A percentile compares a stretch with the other conserved stretches of the same genome.
phyloP scores from a whole-genome alignment of 148 eudicot species.

The Silene conica region DNA sequence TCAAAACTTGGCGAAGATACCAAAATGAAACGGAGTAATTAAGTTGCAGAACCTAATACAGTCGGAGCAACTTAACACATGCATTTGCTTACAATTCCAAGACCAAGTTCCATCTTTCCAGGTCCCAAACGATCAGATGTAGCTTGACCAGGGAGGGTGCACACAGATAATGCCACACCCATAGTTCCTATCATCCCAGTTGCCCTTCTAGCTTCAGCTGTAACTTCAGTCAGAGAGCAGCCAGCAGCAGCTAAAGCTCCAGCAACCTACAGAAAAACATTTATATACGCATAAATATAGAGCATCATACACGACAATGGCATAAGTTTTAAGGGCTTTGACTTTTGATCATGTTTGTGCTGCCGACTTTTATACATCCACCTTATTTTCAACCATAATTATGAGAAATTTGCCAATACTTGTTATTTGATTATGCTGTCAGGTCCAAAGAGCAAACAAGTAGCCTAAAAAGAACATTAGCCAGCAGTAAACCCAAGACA shows the following conservation, averaged over 20 bases:
- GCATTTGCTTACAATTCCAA: slow-evolving; percentile 77
- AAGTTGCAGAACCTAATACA: background rate
- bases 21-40: background rate
- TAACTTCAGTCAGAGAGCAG: slow-evolving; percentile 70
- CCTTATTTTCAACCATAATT: background rate
- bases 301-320: background rate
- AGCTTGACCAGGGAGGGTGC: slow-evolving; percentile 91
- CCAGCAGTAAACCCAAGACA: background rate
- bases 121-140: slow-evolving; percentile 92
- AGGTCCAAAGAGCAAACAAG: background rate
- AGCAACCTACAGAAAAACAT: slow-evolving; percentile 51
- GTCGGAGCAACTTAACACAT: background rate
- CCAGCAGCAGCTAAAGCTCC: slow-evolving; percentile 97
- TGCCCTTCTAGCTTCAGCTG: slow-evolving; percentile 81
- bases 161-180: slow-evolving; percentile 96
- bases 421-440: background rate
- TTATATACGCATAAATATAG: slow-evolving; percentile 3
- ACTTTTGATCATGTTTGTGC: background rate
- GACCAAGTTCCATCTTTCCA: slow-evolving; percentile 98
- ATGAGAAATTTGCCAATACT: background rate
- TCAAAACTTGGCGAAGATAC: background rate
- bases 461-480: background rate
- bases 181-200: slow-evolving; percentile 90
- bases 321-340: background rate
- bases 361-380: background rate